Base-by-base conservation (phyloP, 2,329 filamentous ascomycete genomes). In the Exophiala dermatitidis region DNA sequence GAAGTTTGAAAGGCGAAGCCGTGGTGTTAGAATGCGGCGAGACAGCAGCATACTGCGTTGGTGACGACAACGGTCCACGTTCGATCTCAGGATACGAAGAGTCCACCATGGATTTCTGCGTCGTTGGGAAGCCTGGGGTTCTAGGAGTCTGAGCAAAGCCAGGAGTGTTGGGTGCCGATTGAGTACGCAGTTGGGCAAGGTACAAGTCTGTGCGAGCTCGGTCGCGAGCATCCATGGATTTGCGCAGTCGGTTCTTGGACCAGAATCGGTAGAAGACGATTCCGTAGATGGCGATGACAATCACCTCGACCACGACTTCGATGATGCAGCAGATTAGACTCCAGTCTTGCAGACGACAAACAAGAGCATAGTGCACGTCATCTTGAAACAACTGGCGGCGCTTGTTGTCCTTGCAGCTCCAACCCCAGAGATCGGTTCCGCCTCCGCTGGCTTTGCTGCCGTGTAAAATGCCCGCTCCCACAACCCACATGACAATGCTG, bases 181-280 rank as follows among this genome's bases (percentile, higher is more conserved):
- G 90, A 19, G 82, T 76, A 60, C 83, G 83, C 37, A 88, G 80
- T 70, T 88, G 85, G 52, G 84, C 89, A 59, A 97, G 88, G 76
- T 97, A 97, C 60, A 98, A 82, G 69, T 97, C 90, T 57, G 88
- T 91, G 59, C 93, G 87, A 61, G 93, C 93, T 67, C 88, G 86
- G 77, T 98, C 93, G 64, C 93, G 89, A 68, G 87, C 77, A 69
- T 95, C 87, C 93, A 98, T 98, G 59, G 90, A 90, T 79, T 96
- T 97, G 72, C 86, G 84, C 59, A 98, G 87, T 69, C 87, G 86
- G 69, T 89, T 86, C 80, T 97, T 98, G 62, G 87, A 90, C 82
- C 90, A 95, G 79, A 95, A 94, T 64, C 93, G 87, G 79, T 95
- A 97, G 77, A 97, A 96, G 69, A 96, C 84, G 67, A 96, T 80